phyloP scores from a whole-genome alignment of 78 protist genomes.

The Chrysochromulina tobinii region DNA sequence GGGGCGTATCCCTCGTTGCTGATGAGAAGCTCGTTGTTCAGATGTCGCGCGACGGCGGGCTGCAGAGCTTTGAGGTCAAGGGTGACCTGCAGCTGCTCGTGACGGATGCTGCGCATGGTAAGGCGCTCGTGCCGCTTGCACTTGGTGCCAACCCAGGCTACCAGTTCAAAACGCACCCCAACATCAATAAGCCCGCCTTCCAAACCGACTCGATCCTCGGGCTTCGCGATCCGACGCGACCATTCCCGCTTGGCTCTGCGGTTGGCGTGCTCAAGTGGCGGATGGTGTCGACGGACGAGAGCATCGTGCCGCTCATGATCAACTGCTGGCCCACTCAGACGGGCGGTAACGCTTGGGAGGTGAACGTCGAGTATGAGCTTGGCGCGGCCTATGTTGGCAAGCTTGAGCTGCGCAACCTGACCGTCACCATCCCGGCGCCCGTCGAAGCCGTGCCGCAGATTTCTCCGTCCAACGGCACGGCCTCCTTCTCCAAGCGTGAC shows the following conservation, averaged over 20 bases:
- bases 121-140: neutral
- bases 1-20: neutral
- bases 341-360: neutral
- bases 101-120: slow-evolving; percentile 19
- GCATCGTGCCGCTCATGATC: neutral
- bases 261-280: slow-evolving; percentile 71
- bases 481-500: neutral
- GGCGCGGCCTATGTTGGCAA: no score
- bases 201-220: neutral
- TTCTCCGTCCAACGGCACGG: neutral
- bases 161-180: slow-evolving; percentile 69
- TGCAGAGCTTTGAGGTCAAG: slow-evolving; percentile 51
- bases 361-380: slow-evolving; percentile 16
- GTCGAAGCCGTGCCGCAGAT: no score
- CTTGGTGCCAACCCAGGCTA: slow-evolving; percentile 22
- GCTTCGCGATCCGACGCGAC: slow-evolving; percentile 46
- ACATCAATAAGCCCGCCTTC: slow-evolving; percentile 56
- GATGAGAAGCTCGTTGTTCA: slow-evolving; percentile 48
- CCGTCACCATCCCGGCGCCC: neutral
- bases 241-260: slow-evolving; percentile 45
- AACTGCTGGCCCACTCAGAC: neutral
- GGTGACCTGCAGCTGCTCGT: slow-evolving; percentile 58
- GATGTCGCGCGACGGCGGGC: slow-evolving; percentile 58
- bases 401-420: neutral
- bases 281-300: neutral